Base-by-base conservation (phyloP, 257 asterid species). In the Avicennia marina region DNA sequence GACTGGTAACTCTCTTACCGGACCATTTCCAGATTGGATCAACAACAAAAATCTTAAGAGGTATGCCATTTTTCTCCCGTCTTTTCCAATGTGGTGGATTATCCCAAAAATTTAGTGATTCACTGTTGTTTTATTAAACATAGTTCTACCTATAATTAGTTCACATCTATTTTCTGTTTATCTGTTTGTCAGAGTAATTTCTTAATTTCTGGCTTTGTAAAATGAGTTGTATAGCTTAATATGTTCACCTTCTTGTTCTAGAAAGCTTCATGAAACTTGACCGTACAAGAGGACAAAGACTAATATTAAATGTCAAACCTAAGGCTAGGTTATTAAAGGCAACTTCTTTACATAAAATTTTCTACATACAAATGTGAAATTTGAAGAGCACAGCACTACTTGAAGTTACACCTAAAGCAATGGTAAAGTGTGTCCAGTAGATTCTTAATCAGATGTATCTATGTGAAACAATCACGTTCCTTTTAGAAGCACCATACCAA, bases 11-110 rank as follows among this genome's bases (percentile, higher is more conserved):
- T 13, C 1, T 46, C 53, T 46, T 17, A 15, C 53, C 3, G 53
- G 53, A 24, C 18, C 53, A 10, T 2, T 46, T 18, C 53, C 22
- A 17, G 53, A 46, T 1, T 46, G 27, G 27, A 46, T 46, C 27
- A 46, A 17, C 11, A n/a, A 13, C 49, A 60, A 20, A 68, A 68
- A 56, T 24, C 0, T 52, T 12, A 64, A 29, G 62, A 27, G 13
- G 85, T 83, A 77, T 25, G 87, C 53, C 42, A 22, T 29, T 20
- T 27, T 25, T 22, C 40, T 20, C 3, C 26, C 33, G 19, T 40
- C 16, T 31, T 26, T 43, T 24, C 21, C 25, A 22, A 10, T 17
- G 15, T 22, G 1, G 32, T 33, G 1, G 32, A 29, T 12, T 12
- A 31, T 59, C 19, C 7, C 7, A 27, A 48, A 19, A 15, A 45